Evolutionary conservation across 495 filamentous ascomycete genomes (phyloP), one percentile per base, ranked within the genome.

Genomic region (Penicillium bialowiezense): DNA sequence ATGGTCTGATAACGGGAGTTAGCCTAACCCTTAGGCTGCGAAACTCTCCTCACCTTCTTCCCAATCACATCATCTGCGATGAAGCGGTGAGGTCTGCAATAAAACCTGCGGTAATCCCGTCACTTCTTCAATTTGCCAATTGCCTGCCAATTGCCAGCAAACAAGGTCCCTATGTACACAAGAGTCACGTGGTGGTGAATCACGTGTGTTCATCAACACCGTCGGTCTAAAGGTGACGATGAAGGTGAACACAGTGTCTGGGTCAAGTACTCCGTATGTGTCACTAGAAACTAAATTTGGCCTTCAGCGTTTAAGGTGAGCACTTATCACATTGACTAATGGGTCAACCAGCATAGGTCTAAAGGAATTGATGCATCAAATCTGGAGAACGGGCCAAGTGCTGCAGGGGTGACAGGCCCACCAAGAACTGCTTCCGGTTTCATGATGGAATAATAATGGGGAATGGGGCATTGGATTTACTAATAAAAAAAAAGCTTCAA

Each of bases 41-140:
- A 29, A 31, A 42, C 29, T 34, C 31, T 36, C 32, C 28, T 32
- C 12, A 32, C 29, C 29, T 44, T 17, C 31, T 42, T 18, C 26
- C 44, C 29, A 52, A 53, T 58, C 58, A 55, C 41, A 52, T 55
- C 58, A 61, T 62, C 9, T 21, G 13, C 44, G 24, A 35, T 48
- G 48, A 55, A 45, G 58, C 58, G 58, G 58, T 62, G 51, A 55
- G 52, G 49, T 54, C 18, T 15, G 26, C 24, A 29, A 28, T 33
- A 39, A 23, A 19, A 19, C 12, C 29, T 32, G 7, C 29, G 29
- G 29, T 10, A 32, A 32, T 32, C 7, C 29, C 29, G 29, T 31
- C 19, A 14, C 19, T 19, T 29, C 28, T 38, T 24, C 34, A 38
- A 26, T 26, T 26, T 26, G 23, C 23, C 23, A 26, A 26, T 26